Evolutionary conservation across 345 rosid genomes (phyloP), one percentile per base, ranked within the genome.

Genomic region (Zanthoxylum bungeanum): DNA sequence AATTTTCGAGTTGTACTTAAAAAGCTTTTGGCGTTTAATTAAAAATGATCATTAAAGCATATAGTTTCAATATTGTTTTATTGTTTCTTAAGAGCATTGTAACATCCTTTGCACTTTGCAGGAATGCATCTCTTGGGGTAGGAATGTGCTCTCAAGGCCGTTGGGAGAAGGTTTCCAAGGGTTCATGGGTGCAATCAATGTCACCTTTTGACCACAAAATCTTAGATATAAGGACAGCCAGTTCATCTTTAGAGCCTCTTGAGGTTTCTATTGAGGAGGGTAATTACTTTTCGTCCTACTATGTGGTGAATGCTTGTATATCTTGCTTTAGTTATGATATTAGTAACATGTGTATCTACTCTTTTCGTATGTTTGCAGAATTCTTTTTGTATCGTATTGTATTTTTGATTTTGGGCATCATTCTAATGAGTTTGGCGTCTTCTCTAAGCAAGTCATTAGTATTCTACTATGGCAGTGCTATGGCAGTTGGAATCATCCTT

Each of bases 401-500:
- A 31, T 88, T 94, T 75, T 81, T 92, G 19, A 40, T 88, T 39
- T 16, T 79, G 53, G 98, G 97, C 72, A 70, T 86, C n/a, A 9
- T 89, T 21, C 64, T 94, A 60, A 61, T 88, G 83, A 88, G 80
- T 52, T 81, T 81, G 65, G 93, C 98, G 66, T 79, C 95, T 44
- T 31, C 79, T 12, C 69, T 90, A 75, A 92, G 98, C 89, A 76
- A 87, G 71, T 94, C 98, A 17, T 74, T 94, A 71, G 85, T 76
- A 5, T 92, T 94, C 80, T 94, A 92, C 85, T 94, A 94, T 75
- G 69, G 92, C 80, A 85, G 98, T 77, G 95, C 97, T 40, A 94
- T 94, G 98, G 85, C 89, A 76, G 77, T 89, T 74, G 98, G 98
- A 22, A 75, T 92, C 76, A 76, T 94, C 83, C 98, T 94, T 79